A percentile compares a stretch with the other conserved stretches of the same genome.
These are phyloP conservation scores for Vickermania ingenoplastis DNA, from an alignment of 208 protist genomes.

Conservation along the genomic window DNA sequence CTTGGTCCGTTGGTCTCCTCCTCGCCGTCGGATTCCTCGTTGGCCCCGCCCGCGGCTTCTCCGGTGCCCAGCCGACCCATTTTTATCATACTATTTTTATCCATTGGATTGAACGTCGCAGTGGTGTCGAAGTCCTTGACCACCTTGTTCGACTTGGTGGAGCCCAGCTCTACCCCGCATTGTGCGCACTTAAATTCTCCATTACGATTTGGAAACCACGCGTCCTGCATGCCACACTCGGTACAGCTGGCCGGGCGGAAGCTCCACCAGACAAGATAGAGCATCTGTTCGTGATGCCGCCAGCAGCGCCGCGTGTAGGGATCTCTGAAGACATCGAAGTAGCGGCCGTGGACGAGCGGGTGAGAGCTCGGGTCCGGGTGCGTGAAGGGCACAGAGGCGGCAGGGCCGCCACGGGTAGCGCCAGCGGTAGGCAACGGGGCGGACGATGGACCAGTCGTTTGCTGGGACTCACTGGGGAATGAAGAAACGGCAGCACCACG, in stretches of 20 bases:
- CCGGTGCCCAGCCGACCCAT: background rate
- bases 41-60: slow-evolving; percentile 2
- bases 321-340: slow-evolving; percentile 58
- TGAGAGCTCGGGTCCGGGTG: slow-evolving; percentile 11
- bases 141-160: slow-evolving; percentile 40
- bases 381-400: background rate
- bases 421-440: background rate
- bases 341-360: slow-evolving; percentile 32
- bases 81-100: too few relatives aligned
- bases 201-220: slow-evolving; percentile 53
- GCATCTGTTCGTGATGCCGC: slow-evolving; percentile 65
- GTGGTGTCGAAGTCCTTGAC: slow-evolving; percentile 31
- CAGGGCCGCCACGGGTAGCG: background rate
- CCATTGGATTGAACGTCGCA: slow-evolving; percentile 16
- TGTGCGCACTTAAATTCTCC: slow-evolving; percentile 55
- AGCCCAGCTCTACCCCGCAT: slow-evolving; percentile 46
- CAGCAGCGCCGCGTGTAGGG: slow-evolving; percentile 31
- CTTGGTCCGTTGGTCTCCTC: slow-evolving; percentile 2
- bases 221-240: slow-evolving; percentile 59
- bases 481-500: too few relatives aligned
- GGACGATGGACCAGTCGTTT: background rate
- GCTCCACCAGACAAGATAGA: slow-evolving; percentile 82
- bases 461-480: background rate
- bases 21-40: slow-evolving; percentile 4
- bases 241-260: slow-evolving; percentile 39